These are phyloP conservation scores for Flammula alnicola DNA, from an alignment of 1,284 basidiomycete genomes.

Conservation along the genomic window DNA sequence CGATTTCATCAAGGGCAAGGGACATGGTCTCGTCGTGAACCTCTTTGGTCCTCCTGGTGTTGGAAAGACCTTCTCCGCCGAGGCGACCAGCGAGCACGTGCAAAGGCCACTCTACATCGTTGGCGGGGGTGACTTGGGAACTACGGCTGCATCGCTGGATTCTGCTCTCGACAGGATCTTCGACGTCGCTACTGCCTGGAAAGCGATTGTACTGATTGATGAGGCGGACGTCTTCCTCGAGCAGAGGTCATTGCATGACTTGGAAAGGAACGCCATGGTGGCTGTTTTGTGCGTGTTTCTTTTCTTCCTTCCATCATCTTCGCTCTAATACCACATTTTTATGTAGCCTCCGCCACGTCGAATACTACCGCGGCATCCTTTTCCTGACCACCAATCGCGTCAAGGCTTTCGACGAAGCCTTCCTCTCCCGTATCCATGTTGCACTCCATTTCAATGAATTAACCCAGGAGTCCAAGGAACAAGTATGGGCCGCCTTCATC, in stretches of 20 bases:
- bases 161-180: slow-evolving; percentile 47
- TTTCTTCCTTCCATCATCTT: slow-evolving; percentile 1
- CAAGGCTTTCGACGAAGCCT: slow-evolving; percentile 67
- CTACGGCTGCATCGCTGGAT: slow-evolving; percentile 48
- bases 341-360: slow-evolving; percentile 56
- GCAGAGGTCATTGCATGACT: slow-evolving; percentile 61
- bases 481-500: slow-evolving; percentile 64
- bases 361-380: slow-evolving; percentile 68
- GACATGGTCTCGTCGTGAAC: slow-evolving; percentile 63
- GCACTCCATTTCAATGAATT: slow-evolving; percentile 64
- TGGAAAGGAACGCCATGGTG: slow-evolving; percentile 68
- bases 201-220: slow-evolving; percentile 66
- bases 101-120: slow-evolving; percentile 61
- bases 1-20: slow-evolving; percentile 67
- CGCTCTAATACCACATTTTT: neutral
- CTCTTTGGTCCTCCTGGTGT: slow-evolving; percentile 66
- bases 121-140: slow-evolving; percentile 62
- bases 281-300: slow-evolving; percentile 53
- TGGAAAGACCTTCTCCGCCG: slow-evolving; percentile 57
- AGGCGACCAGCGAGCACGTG: slow-evolving; percentile 66
- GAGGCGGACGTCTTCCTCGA: slow-evolving; percentile 70
- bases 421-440: slow-evolving; percentile 70
- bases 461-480: slow-evolving; percentile 46
- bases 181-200: slow-evolving; percentile 63
- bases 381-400: slow-evolving; percentile 73